These are phyloP conservation scores for Exophiala aquamarina DNA, from an alignment of 2,329 filamentous ascomycete species.

Conservation along the genomic window DNA sequence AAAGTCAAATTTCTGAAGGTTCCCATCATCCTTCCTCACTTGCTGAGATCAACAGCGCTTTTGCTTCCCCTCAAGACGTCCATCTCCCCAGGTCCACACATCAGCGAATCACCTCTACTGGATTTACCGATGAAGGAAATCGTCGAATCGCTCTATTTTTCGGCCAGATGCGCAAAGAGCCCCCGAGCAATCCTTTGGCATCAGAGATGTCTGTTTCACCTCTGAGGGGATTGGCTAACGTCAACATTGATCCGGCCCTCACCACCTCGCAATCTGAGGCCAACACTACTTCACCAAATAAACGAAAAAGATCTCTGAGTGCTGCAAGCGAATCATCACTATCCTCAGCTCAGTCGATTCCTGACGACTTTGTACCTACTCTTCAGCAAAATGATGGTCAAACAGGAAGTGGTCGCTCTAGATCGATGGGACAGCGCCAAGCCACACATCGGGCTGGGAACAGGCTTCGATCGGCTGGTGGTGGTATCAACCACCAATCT, in stretches of 20 bases:
- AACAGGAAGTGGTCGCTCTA: constrained; percentile 10
- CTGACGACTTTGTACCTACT: constrained; percentile 33
- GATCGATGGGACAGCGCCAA: constrained; percentile 23
- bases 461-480: constrained; percentile 23
- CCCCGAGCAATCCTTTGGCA: too few species aligned
- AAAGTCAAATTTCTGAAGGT: constrained; percentile 20
- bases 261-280: neutral
- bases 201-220: too few species aligned
- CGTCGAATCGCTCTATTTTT: constrained; percentile 16
- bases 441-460: constrained; percentile 17
- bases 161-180: constrained; percentile 1
- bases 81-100: too few species aligned
- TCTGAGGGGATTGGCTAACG: too few species aligned
- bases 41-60: neutral
- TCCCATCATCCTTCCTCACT: constrained; percentile 18
- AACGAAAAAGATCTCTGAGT: constrained; percentile 27
- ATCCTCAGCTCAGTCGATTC: constrained; percentile 41
- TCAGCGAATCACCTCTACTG: neutral
- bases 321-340: constrained; percentile 37
- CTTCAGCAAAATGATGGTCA: constrained; percentile 14
- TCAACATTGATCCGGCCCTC: too few species aligned
- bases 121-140: constrained; percentile 3
- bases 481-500: constrained; percentile 9
- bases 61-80: too few species aligned
- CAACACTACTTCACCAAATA: constrained; percentile 10